These are phyloP conservation scores for Amaranthus cruentus DNA, from an alignment of 148 eudicot genomes.

Conservation along the genomic window DNA sequence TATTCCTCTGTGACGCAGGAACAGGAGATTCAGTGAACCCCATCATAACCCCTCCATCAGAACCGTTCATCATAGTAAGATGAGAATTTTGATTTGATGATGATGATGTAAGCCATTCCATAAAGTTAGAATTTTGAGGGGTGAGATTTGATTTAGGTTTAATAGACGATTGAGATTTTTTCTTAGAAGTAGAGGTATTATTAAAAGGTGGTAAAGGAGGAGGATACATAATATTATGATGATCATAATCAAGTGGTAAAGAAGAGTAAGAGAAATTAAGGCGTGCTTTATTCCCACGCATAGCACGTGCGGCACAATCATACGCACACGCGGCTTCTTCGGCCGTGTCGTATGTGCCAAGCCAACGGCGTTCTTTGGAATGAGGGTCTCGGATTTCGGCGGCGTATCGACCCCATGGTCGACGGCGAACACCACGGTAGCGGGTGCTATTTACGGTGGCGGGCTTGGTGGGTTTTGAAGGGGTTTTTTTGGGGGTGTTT, in stretches of 20 bases:
- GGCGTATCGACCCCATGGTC: conserved; percentile 90
- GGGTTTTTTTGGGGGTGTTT: neutral
- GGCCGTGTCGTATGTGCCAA: conserved; percentile 79
- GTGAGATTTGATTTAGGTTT: neutral
- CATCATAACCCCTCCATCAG: neutral
- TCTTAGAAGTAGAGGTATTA: conserved; percentile 6
- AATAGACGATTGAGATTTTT: conserved; percentile 30
- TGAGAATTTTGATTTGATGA: neutral
- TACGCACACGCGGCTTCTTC: conserved; percentile 83
- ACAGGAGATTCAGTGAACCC: conserved; percentile 12
- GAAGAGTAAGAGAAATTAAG: conserved; percentile 44
- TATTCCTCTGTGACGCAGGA: conserved; percentile 1
- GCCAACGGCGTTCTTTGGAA: conserved; percentile 75
- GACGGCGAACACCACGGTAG: conserved; percentile 76
- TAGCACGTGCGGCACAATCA: conserved; percentile 72
- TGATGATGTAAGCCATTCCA: neutral
- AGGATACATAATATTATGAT: neutral
- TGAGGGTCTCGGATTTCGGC: conserved; percentile 80
- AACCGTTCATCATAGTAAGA: conserved; percentile 1
- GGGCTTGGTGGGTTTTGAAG: conserved; percentile 1
- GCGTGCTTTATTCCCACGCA: conserved; percentile 65
- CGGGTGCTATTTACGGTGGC: conserved; percentile 10
- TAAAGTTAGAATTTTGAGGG: conserved; percentile 6
- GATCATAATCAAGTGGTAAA: neutral
- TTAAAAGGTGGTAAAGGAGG: conserved; percentile 14